Evolutionary conservation across 805 yeast species (phyloP).

Genomic region (Wickerhamiella parazyma): DNA sequence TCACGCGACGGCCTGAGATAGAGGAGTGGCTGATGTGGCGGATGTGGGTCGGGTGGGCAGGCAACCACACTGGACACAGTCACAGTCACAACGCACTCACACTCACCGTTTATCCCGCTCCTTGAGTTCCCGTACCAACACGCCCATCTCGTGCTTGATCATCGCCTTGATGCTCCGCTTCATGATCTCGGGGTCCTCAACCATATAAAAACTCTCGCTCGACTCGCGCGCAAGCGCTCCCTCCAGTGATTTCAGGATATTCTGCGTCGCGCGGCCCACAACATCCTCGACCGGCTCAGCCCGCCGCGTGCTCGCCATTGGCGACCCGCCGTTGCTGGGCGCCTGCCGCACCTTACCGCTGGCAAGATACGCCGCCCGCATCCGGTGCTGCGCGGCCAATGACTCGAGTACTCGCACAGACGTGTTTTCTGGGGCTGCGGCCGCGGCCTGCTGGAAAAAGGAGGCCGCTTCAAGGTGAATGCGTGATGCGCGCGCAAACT

Average conservation of each 20-base stretch:
- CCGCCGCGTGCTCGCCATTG: slow-evolving; percentile 2
- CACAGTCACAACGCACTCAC: background rate
- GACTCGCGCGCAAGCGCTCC: slow-evolving; percentile 6
- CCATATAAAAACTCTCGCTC: slow-evolving; percentile 3
- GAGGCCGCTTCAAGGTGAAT: slow-evolving; percentile 30
- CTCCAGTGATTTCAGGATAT: background rate
- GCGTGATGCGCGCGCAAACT: slow-evolving; percentile 30
- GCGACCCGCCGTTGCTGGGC: background rate
- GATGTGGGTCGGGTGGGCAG: too few relatives aligned
- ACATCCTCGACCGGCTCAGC: slow-evolving; percentile 3
- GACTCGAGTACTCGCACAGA: slow-evolving; percentile 24
- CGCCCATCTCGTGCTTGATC: slow-evolving; percentile 6
- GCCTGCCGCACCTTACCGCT: slow-evolving; percentile 15
- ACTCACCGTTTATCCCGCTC: background rate
- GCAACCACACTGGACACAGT: too few relatives aligned
- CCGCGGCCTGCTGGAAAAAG: slow-evolving; percentile 23
- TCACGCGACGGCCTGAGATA: background rate
- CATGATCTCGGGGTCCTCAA: background rate
- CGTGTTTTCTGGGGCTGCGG: slow-evolving; percentile 20
- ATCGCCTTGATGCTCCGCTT: slow-evolving; percentile 2
- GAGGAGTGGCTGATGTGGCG: too few relatives aligned
- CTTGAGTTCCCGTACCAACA: background rate
- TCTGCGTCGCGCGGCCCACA: background rate
- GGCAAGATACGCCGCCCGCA: slow-evolving; percentile 25
- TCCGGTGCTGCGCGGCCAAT: slow-evolving; percentile 22